Base-by-base conservation (phyloP, 495 filamentous ascomycete genomes). In the Cryomyces antarcticus region DNA sequence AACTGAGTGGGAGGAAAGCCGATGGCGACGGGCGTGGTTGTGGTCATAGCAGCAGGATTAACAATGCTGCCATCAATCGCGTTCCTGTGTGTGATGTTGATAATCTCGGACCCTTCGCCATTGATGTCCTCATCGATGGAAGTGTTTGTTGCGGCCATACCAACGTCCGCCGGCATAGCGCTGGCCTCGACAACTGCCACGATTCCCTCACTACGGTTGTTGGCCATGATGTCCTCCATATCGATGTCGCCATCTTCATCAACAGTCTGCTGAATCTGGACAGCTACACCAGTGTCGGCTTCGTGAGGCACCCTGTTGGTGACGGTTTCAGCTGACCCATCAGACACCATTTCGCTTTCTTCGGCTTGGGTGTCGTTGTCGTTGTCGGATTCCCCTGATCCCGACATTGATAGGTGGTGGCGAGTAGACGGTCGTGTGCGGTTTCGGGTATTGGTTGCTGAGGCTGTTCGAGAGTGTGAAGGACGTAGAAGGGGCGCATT, bases 41-140 rank as follows among this genome's bases (percentile, higher is more conserved):
- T 58, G 57, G 68, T 36, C 42, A 63, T 65, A 43, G 65, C 66
- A 33, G 52, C 49, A 11, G 60, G 54, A 52, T 80, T 86, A 48
- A 84, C 77, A 36, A 92, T 77, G 62, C 85, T 93, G 13, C 83
- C 83, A 59, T 94, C 88, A 28, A 92, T 72, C 4, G 77, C 69
- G 30, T 78, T 81, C 35, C 84, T 77, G 56, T 94, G 89, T n/a
- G 83, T 87, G 52, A 97, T 93, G 57, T 94, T 92, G 60, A 97
- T 94, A 0, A 85, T 86, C 47, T 86, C 83, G 4, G 76, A 71
- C 38, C 93, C 87, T 48, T 80, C 17, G 17, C 17, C 17, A 24
- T 24, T 24, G 17, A 24, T 24, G 17, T 24, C 17, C 17, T 24
- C 80, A 10, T 75, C 70, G 54, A 89, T 86, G 1, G 88, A 82